A percentile compares a stretch with the other conserved stretches of the same genome.
These are phyloP conservation scores for Sisymbrium irio DNA, from an alignment of 345 rosid species.

Conservation along the genomic window DNA sequence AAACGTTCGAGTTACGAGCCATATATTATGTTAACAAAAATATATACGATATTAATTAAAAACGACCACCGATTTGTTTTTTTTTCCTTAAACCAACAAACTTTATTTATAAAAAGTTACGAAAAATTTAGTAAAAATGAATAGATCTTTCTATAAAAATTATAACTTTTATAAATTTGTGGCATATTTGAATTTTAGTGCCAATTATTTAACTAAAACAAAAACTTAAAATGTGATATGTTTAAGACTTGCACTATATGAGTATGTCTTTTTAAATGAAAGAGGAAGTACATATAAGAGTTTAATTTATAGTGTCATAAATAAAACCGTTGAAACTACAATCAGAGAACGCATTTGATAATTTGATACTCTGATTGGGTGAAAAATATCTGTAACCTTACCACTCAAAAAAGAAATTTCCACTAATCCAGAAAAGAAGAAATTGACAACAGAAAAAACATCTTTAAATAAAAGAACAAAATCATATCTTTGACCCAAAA, in stretches of 20 bases:
- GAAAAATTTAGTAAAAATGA: not conserved
- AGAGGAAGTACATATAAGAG: not conserved
- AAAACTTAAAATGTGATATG: not conserved
- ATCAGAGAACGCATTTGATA: slow-evolving; percentile 6
- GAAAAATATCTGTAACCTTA: not conserved
- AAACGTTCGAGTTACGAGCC: not conserved
- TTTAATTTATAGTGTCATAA: not conserved
- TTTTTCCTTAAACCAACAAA: not conserved
- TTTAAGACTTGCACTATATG: not conserved
- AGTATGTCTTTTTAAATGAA: not conserved
- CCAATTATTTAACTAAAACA: not conserved
- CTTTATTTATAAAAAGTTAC: not conserved
- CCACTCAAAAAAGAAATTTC: slow-evolving; percentile 14
- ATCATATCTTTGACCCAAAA: slow-evolving; percentile 30
- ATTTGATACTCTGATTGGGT: slow-evolving; percentile 14
- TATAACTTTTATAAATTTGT: not conserved
- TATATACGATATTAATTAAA: no score
- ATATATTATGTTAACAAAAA: no score
- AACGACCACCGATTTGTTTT: not conserved
- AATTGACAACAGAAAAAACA: not conserved
- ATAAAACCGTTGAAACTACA: not conserved
- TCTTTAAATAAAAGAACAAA: slow-evolving; percentile 15
- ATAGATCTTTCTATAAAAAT: no score
- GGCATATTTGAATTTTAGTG: not conserved
- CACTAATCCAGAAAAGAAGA: slow-evolving; percentile 29